These are phyloP conservation scores for Lactarius hatsudake DNA, from an alignment of 768 basidiomycete genomes.

Conservation along the genomic window DNA sequence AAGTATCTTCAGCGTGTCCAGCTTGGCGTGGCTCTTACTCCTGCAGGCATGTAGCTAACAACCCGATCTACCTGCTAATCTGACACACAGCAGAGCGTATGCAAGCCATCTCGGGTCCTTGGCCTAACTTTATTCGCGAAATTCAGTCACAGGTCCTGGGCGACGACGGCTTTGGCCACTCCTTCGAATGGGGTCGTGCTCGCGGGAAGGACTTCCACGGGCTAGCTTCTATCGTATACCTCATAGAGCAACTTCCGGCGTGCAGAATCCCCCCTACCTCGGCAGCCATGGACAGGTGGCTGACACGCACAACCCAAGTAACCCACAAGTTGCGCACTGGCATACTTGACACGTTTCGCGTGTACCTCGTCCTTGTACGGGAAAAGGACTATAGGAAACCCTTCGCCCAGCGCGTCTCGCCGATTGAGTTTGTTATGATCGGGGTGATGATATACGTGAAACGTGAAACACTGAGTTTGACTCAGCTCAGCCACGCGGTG, in stretches of 20 bases:
- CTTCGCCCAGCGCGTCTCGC: slow-evolving; percentile 49
- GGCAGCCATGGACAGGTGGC: slow-evolving; percentile 33
- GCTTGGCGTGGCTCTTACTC: slow-evolving; percentile 73
- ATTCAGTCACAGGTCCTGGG: slow-evolving; percentile 48
- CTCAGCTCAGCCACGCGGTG: slow-evolving; percentile 46
- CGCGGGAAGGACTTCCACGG: slow-evolving; percentile 40
- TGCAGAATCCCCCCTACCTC: slow-evolving; percentile 24
- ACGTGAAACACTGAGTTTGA: slow-evolving; percentile 39
- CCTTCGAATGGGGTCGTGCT: slow-evolving; percentile 38
- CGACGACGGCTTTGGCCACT: slow-evolving; percentile 34
- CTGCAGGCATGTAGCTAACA: slow-evolving; percentile 46
- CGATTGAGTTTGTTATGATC: slow-evolving; percentile 64
- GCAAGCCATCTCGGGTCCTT: slow-evolving; percentile 59
- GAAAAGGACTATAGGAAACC: slow-evolving; percentile 35
- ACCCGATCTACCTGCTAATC: background rate
- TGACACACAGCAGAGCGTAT: slow-evolving; percentile 51
- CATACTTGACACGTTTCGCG: slow-evolving; percentile 44
- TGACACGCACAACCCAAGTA: slow-evolving; percentile 33
- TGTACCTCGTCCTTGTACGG: slow-evolving; percentile 46
- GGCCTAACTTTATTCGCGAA: slow-evolving; percentile 57
- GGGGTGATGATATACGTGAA: slow-evolving; percentile 52
- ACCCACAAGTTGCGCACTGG: slow-evolving; percentile 33
- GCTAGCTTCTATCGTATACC: slow-evolving; percentile 34
- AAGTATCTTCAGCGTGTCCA: slow-evolving; percentile 57
- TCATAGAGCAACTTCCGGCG: slow-evolving; percentile 32